phyloP scores from a whole-genome alignment of 2,329 filamentous ascomycete species.

The Penicillium frequentans region DNA sequence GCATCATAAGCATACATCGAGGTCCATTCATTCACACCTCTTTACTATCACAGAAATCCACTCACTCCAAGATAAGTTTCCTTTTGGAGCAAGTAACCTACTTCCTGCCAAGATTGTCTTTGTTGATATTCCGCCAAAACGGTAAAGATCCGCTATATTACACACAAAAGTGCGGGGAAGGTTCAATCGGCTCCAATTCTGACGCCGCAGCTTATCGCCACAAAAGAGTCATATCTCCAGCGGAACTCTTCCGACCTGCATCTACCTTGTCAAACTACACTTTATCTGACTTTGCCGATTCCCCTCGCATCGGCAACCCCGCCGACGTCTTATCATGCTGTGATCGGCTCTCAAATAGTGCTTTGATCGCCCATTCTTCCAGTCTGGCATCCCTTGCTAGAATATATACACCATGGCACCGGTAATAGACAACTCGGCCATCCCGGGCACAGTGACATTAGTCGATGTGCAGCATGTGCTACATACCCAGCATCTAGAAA shows the following conservation, averaged over 20 bases:
- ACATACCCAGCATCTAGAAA: constrained; percentile 29
- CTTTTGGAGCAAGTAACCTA: background rate
- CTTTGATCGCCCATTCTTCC: background rate
- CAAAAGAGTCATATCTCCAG: background rate
- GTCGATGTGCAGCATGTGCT: constrained; percentile 42
- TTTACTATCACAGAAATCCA: too few relatives aligned
- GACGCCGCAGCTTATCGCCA: constrained; percentile 1
- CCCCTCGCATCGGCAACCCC: background rate
- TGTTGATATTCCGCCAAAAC: background rate
- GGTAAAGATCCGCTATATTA: background rate
- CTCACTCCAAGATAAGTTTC: background rate
- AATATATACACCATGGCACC: constrained; percentile 23
- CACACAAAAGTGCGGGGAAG: constrained; percentile 1
- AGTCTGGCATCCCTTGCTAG: background rate
- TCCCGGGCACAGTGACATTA: constrained; percentile 47
- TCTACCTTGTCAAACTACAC: background rate
- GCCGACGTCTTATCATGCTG: constrained; percentile 3
- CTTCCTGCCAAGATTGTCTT: background rate
- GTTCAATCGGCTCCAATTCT: background rate
- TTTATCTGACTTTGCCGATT: constrained; percentile 1
- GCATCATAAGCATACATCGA: background rate
- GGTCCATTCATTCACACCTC: too few relatives aligned
- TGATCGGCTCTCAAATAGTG: background rate
- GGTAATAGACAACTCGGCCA: constrained; percentile 26
- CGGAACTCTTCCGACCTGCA: constrained; percentile 2